These are phyloP conservation scores for Lactarius pseudohatsudake DNA, from an alignment of 768 basidiomycete species.

Conservation along the genomic window DNA sequence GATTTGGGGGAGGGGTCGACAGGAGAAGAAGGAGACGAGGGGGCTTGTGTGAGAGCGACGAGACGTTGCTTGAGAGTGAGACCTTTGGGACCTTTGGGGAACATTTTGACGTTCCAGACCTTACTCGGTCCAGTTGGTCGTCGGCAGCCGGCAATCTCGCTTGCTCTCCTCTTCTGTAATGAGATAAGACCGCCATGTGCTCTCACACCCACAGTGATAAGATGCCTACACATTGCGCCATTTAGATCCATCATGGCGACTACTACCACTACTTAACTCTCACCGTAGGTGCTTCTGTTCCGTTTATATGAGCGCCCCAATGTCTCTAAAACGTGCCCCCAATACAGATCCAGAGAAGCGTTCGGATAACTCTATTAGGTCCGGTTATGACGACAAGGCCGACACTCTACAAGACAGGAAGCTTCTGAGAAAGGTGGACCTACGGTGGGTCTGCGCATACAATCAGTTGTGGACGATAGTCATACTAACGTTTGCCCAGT, in stretches of 20 bases:
- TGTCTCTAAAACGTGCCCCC: background rate
- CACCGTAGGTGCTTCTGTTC: background rate
- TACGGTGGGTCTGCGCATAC: slow-evolving; percentile 8
- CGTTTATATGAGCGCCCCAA: background rate
- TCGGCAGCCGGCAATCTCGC: background rate
- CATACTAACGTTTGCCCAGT: slow-evolving; percentile 25
- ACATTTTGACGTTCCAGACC: slow-evolving; percentile 7
- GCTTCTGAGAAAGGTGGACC: slow-evolving; percentile 26
- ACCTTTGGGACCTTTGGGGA: background rate
- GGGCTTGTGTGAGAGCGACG: slow-evolving; percentile 55
- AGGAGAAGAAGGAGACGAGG: slow-evolving; percentile 45
- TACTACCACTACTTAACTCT: background rate
- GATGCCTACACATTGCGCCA: background rate
- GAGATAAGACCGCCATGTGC: too few species aligned
- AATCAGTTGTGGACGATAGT: background rate
- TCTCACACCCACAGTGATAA: background rate
- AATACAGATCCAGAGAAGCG: slow-evolving; percentile 3
- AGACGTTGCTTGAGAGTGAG: slow-evolving; percentile 65
- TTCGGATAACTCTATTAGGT: background rate
- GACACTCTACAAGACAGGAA: slow-evolving; percentile 15
- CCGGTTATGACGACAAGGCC: background rate
- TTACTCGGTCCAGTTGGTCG: background rate
- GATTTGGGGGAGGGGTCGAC: slow-evolving; percentile 35
- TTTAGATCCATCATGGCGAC: background rate
- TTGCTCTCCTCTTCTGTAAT: too few species aligned